These are phyloP conservation scores for Aspergillus bertholletiae DNA, from an alignment of 495 filamentous ascomycete species.

Conservation along the genomic window DNA sequence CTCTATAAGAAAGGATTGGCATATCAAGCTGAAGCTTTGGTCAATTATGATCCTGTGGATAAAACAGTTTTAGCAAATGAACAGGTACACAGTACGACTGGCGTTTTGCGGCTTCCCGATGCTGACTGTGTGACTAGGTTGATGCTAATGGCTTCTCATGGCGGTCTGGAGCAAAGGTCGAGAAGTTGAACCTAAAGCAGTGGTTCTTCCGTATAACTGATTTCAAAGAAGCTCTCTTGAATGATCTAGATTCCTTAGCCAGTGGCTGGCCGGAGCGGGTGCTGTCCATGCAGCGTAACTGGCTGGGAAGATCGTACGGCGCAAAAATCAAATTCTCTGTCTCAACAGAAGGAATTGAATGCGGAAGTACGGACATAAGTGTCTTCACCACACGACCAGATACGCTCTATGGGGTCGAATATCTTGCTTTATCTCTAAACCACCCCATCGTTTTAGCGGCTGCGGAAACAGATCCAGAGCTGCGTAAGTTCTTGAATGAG, in stretches of 20 bases:
- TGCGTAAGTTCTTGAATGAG: slow-evolving; percentile 64
- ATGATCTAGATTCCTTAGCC: slow-evolving; percentile 64
- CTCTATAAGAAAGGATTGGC: slow-evolving; percentile 69
- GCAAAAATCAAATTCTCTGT: slow-evolving; percentile 69
- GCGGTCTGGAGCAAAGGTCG: slow-evolving; percentile 83
- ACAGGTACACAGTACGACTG: slow-evolving; percentile 42
- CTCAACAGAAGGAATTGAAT: slow-evolving; percentile 28
- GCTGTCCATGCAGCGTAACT: slow-evolving; percentile 79
- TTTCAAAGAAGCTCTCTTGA: slow-evolving; percentile 69
- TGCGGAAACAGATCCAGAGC: slow-evolving; percentile 53
- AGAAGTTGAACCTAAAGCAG: slow-evolving; percentile 75
- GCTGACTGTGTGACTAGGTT: slow-evolving; percentile 41
- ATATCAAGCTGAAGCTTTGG: slow-evolving; percentile 73
- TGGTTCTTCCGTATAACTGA: slow-evolving; percentile 87
- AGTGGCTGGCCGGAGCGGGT: slow-evolving; percentile 78
- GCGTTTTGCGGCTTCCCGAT: background rate
- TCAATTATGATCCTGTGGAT: slow-evolving; percentile 90
- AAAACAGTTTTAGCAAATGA: slow-evolving; percentile 89
- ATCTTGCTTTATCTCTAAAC: slow-evolving; percentile 70
- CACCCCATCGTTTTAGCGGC: slow-evolving; percentile 66
- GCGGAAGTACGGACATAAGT: slow-evolving; percentile 45
- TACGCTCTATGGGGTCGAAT: slow-evolving; percentile 81
- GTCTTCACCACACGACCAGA: slow-evolving; percentile 83
- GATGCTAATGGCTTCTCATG: slow-evolving; percentile 79
- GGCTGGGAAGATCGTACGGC: slow-evolving; percentile 77